A percentile compares a stretch with the other conserved stretches of the same genome.
phyloP scores from a whole-genome alignment of 1,284 basidiomycete genomes.

The Puccinia polysora region DNA sequence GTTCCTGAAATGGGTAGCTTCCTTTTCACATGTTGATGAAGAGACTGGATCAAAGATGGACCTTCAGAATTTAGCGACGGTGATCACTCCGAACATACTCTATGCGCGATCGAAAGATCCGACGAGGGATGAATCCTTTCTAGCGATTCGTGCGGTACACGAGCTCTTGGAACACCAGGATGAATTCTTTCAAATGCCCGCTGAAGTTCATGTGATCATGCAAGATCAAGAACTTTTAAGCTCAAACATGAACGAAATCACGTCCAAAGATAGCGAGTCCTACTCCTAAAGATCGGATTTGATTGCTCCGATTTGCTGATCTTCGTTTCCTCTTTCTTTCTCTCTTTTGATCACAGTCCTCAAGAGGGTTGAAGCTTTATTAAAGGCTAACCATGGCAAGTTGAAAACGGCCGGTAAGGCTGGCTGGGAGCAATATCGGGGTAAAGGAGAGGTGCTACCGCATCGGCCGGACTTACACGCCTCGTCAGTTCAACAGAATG shows the following conservation, averaged over 20 bases:
- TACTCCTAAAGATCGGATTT: too few species aligned
- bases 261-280: conserved; percentile 41
- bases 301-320: too few species aligned
- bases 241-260: conserved; percentile 41
- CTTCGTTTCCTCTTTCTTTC: too few species aligned
- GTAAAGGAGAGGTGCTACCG: conserved; percentile 38
- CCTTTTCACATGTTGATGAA: conserved; percentile 95
- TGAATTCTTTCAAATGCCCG: conserved; percentile 72
- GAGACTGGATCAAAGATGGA: conserved; percentile 99
- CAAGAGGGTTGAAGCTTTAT: conserved; percentile 36
- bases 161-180: conserved; percentile 87
- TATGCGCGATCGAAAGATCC: conserved; percentile 72
- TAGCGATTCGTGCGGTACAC: conserved; percentile 78
- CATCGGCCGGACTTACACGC: conserved; percentile 33
- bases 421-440: conserved; percentile 25
- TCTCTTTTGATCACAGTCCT: conserved; percentile 13
- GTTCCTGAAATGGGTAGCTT: conserved; percentile 98
- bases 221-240: conserved; percentile 34
- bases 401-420: background rate
- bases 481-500: conserved; percentile 9
- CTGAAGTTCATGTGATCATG: conserved; percentile 25
- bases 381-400: conserved; percentile 20
- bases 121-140: conserved; percentile 86
- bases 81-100: conserved; percentile 93
- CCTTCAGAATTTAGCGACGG: conserved; percentile 89